phyloP scores from a whole-genome alignment of 148 eudicot genomes.

The Chenopodium quinoa region DNA sequence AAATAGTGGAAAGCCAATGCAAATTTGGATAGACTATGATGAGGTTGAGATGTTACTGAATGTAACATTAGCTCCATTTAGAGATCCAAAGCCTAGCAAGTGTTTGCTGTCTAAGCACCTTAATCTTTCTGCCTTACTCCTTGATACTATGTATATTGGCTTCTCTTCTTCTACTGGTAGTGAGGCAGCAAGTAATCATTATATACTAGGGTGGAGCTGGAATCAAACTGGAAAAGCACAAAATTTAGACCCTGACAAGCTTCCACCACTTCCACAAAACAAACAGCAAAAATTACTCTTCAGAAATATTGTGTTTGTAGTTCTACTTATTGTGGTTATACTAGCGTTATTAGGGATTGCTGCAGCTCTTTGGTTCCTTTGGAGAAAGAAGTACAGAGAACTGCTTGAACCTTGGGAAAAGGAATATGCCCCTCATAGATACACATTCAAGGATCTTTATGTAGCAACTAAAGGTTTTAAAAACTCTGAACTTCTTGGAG shows the following conservation, averaged over 20 bases:
- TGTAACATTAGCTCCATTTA: conserved; percentile 24
- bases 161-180: conserved; percentile 23
- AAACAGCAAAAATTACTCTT: background rate
- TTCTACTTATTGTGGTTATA: background rate
- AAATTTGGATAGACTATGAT: background rate
- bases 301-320: background rate
- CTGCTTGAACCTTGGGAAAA: conserved; percentile 27
- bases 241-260: conserved; percentile 21
- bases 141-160: conserved; percentile 26
- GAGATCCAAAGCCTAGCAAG: conserved; percentile 24
- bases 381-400: conserved; percentile 25
- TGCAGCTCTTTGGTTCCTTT: conserved; percentile 10
- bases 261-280: conserved; percentile 24
- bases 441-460: conserved; percentile 29
- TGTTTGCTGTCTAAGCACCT: conserved; percentile 20
- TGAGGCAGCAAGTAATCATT: conserved; percentile 11
- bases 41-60: conserved; percentile 18
- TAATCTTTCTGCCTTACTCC: conserved; percentile 22
- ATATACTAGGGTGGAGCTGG: conserved; percentile 32
- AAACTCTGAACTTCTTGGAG: conserved; percentile 31
- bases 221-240: conserved; percentile 31
- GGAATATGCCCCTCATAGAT: conserved; percentile 22
- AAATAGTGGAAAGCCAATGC: too few species aligned
- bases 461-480: conserved; percentile 41
- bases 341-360: background rate